Conservation (phyloP, 805 yeast species). For the Sugiyamaella smithiae region DNA sequence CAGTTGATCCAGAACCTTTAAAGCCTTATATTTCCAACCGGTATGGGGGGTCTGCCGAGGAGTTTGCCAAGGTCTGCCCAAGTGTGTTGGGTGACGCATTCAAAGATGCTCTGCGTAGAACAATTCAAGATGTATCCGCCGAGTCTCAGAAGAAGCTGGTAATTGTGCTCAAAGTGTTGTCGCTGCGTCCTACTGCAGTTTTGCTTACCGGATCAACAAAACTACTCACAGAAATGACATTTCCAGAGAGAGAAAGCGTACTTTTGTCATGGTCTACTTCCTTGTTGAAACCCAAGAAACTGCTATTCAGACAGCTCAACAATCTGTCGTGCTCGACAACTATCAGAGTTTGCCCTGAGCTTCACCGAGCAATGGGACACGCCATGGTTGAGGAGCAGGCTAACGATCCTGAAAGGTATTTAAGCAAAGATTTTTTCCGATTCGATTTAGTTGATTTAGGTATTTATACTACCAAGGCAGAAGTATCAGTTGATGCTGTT, state of each 20-base stretch:
- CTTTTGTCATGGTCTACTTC: constrained; percentile 44
- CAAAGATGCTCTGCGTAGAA: background rate
- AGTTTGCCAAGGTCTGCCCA: constrained; percentile 18
- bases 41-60: constrained; percentile 11
- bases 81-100: constrained; percentile 12
- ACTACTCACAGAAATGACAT: constrained; percentile 28
- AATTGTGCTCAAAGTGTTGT: constrained; percentile 22
- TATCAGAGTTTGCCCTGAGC: constrained; percentile 34
- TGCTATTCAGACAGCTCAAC: constrained; percentile 36
- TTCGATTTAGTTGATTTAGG: constrained; percentile 30
- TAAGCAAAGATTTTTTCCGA: constrained; percentile 33
- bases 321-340: constrained; percentile 33
- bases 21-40: constrained; percentile 9
- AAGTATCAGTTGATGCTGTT: constrained; percentile 21
- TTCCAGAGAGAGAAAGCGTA: constrained; percentile 34
- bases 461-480: constrained; percentile 13
- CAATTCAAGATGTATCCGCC: constrained; percentile 1
- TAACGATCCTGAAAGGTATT: constrained; percentile 33
- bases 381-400: constrained; percentile 30
- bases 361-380: constrained; percentile 39
- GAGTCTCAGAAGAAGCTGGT: constrained; percentile 15
- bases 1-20: constrained; percentile 17
- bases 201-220: constrained; percentile 24
- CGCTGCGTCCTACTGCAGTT: constrained; percentile 25
- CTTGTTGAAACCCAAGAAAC: constrained; percentile 37